Conservation (phyloP, 148 eudicot genomes). For the Persicaria maculosa region DNA sequence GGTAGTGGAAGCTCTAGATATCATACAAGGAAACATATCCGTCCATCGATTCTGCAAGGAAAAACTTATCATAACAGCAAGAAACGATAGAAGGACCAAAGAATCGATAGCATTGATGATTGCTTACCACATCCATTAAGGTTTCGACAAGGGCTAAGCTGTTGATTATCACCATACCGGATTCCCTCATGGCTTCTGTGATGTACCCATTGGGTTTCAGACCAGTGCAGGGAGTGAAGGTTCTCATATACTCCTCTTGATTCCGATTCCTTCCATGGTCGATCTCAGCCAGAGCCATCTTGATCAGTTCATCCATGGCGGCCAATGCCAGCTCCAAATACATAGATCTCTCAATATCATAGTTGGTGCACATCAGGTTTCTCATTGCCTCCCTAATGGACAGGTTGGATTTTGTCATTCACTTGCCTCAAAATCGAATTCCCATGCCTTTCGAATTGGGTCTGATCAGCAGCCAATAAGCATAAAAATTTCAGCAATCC, state of each 20-base stretch:
- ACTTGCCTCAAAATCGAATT: constrained; percentile 27
- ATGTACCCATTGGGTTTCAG: constrained; percentile 35
- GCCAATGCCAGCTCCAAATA: constrained; percentile 50
- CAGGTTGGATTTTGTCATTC: constrained; percentile 27
- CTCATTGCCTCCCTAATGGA: constrained; percentile 23
- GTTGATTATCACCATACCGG: constrained; percentile 30
- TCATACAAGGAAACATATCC: constrained; percentile 59
- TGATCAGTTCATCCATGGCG: constrained; percentile 69
- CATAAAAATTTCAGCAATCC: background rate
- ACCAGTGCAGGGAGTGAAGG: constrained; percentile 41
- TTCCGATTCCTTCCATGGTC: constrained; percentile 34
- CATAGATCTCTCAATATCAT: constrained; percentile 23
- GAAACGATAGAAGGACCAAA: too few species aligned
- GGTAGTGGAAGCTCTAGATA: constrained; percentile 36
- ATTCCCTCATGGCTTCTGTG: constrained; percentile 66
- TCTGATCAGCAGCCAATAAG: constrained; percentile 11
- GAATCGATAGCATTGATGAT: background rate
- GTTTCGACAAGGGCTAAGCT: constrained; percentile 50
- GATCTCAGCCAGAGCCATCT: constrained; percentile 52
- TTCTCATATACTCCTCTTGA: constrained; percentile 46
- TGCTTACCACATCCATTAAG: constrained; percentile 56
- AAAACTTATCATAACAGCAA: background rate
- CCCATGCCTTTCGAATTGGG: constrained; percentile 31
- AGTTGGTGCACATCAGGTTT: constrained; percentile 24
- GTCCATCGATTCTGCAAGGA: constrained; percentile 49